phyloP scores from a whole-genome alignment of 2,329 filamentous ascomycete genomes.

The Volutella citrinella region DNA sequence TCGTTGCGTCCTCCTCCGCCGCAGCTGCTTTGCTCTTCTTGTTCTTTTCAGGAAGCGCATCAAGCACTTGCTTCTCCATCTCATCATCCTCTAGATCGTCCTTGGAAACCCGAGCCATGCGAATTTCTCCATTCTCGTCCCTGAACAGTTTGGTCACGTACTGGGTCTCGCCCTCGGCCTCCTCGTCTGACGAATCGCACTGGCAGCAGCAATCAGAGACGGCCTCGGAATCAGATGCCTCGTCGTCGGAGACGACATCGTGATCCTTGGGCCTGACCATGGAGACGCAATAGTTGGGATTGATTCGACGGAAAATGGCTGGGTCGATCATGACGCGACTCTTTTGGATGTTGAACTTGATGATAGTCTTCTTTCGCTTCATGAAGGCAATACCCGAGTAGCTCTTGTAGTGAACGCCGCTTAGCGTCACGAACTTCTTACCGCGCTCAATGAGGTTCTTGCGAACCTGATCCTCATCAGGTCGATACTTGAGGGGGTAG shows the following conservation, averaged over 20 bases:
- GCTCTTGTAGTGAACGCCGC: conserved; percentile 78
- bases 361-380: conserved; percentile 67
- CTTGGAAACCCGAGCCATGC: conserved; percentile 26
- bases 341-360: conserved; percentile 83
- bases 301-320: conserved; percentile 75
- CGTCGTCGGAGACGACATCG: conserved; percentile 52
- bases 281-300: conserved; percentile 80
- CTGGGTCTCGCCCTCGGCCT: conserved; percentile 40
- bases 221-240: conserved; percentile 41
- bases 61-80: conserved; percentile 48
- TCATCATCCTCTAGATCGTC: conserved; percentile 32
- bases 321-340: conserved; percentile 88
- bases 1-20: conserved; percentile 7
- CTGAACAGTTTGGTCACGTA: conserved; percentile 53
- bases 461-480: conserved; percentile 63
- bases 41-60: conserved; percentile 46
- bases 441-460: conserved; percentile 73
- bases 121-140: conserved; percentile 38
- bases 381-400: conserved; percentile 83
- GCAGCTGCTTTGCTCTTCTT: conserved; percentile 18
- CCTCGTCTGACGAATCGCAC: conserved; percentile 40
- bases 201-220: too few species aligned
- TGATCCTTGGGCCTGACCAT: conserved; percentile 70
- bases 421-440: conserved; percentile 78
- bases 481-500: conserved; percentile 80